A percentile compares a stretch with the other conserved stretches of the same genome.
phyloP scores from a whole-genome alignment of 1,284 basidiomycete species.

The Pseudozyma sp. region DNA sequence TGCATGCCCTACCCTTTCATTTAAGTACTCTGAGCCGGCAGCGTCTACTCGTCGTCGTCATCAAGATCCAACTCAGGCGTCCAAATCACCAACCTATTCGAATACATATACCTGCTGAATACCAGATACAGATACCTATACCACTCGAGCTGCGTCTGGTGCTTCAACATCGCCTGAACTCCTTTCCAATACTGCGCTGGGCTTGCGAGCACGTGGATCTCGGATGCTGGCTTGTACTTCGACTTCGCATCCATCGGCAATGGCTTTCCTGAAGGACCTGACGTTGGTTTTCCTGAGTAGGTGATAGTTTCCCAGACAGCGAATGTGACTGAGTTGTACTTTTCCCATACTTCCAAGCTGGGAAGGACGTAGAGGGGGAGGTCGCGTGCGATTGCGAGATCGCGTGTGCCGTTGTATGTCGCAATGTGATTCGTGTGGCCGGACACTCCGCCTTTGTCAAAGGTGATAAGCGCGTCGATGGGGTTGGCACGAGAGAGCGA shows the following conservation, averaged over 20 bases:
- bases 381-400: conserved; percentile 63
- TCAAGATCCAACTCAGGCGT: conserved; percentile 19
- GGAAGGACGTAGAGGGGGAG: conserved; percentile 41
- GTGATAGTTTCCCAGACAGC: conserved; percentile 41
- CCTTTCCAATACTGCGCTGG: conserved; percentile 37
- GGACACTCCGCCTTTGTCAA: conserved; percentile 85
- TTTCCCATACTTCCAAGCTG: conserved; percentile 41
- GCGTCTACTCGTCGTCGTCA: conserved; percentile 3
- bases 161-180: conserved; percentile 59
- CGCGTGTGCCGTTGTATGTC: conserved; percentile 71
- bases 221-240: conserved; percentile 19
- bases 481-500: background rate
- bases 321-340: conserved; percentile 46
- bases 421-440: conserved; percentile 90
- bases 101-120: conserved; percentile 61
- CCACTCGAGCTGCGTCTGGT: conserved; percentile 65
- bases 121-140: conserved; percentile 64
- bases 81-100: conserved; percentile 39
- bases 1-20: background rate
- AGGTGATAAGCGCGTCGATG: conserved; percentile 80
- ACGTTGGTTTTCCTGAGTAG: conserved; percentile 16
- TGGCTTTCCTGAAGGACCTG: background rate
- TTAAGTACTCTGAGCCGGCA: background rate
- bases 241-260: background rate
- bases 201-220: conserved; percentile 37